These are phyloP conservation scores for Coemansia reversa DNA, from an alignment of 192 early-diverging fungal genomes.

Conservation along the genomic window DNA sequence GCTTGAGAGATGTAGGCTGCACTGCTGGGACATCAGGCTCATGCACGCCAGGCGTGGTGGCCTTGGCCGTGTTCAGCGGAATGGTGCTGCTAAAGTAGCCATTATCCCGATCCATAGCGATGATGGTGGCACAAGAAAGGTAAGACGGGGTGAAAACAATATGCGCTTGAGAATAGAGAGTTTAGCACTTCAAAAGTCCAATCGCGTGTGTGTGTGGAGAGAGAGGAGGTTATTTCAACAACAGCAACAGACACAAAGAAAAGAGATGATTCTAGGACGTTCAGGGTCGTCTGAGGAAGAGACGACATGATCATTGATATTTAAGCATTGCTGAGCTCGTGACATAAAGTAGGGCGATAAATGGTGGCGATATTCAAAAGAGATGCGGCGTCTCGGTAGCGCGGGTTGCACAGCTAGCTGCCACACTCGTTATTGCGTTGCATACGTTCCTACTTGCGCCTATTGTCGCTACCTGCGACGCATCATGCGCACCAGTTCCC, in stretches of 20 bases:
- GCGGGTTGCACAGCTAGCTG: not conserved
- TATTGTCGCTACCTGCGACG: not conserved
- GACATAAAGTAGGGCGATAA: not conserved
- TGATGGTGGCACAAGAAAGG: not conserved
- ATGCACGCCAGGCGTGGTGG: slow-evolving; percentile 44
- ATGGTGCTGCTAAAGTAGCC: slow-evolving; percentile 54
- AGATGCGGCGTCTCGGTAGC: not conserved
- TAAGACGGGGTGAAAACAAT: not conserved
- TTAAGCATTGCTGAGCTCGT: not conserved
- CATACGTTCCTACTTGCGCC: not conserved
- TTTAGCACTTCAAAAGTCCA: not conserved
- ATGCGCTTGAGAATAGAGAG: not conserved
- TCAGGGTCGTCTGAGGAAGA: not conserved
- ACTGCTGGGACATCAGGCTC: slow-evolving; percentile 36
- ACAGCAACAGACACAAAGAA: not conserved
- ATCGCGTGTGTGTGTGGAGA: not conserved
- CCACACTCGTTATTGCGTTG: not conserved
- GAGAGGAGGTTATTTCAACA: not conserved
- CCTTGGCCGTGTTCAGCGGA: slow-evolving; percentile 52
- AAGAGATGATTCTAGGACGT: not conserved
- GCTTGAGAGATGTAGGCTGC: slow-evolving; percentile 50
- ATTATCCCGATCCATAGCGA: slow-evolving; percentile 26
- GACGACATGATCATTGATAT: not conserved
- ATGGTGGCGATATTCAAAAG: not conserved
- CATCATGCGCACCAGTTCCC: not conserved